phyloP scores from a whole-genome alignment of 768 basidiomycete species.

The Boletus sensibilis region DNA sequence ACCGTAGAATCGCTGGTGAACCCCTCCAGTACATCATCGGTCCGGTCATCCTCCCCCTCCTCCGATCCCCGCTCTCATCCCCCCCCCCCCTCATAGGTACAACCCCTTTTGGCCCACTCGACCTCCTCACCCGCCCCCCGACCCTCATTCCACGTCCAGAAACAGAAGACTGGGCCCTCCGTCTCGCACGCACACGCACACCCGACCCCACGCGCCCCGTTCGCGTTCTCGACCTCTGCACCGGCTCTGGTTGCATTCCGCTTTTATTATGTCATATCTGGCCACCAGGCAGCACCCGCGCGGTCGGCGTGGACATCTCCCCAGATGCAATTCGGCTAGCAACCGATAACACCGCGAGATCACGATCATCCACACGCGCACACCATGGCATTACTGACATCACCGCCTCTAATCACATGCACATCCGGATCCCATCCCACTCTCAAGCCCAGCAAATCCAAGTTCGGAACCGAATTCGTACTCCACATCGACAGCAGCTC shows the following conservation, averaged over 20 bases:
- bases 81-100: constrained; percentile 47
- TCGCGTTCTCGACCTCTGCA: constrained; percentile 83
- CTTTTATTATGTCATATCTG: constrained; percentile 73
- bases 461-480: not conserved
- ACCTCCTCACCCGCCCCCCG: constrained; percentile 70
- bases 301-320: constrained; percentile 70
- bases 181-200: constrained; percentile 50
- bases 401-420: not conserved
- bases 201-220: constrained; percentile 30
- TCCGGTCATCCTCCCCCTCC: constrained; percentile 28
- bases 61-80: not conserved
- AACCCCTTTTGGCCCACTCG: constrained; percentile 85
- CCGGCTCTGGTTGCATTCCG: constrained; percentile 90
- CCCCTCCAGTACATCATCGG: constrained; percentile 92
- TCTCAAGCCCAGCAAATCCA: not conserved
- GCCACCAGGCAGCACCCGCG: constrained; percentile 51
- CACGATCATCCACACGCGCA: not conserved
- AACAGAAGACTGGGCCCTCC: constrained; percentile 80
- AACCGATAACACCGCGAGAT: constrained; percentile 40
- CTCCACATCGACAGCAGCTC: not conserved
- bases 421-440: not conserved
- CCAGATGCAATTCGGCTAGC: constrained; percentile 53
- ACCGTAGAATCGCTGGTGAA: constrained; percentile 62
- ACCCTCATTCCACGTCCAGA: constrained; percentile 94
- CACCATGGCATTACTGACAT: constrained; percentile 8